Evolutionary conservation across 768 basidiomycete species (phyloP).

Genomic region (Mycena alexandri): DNA sequence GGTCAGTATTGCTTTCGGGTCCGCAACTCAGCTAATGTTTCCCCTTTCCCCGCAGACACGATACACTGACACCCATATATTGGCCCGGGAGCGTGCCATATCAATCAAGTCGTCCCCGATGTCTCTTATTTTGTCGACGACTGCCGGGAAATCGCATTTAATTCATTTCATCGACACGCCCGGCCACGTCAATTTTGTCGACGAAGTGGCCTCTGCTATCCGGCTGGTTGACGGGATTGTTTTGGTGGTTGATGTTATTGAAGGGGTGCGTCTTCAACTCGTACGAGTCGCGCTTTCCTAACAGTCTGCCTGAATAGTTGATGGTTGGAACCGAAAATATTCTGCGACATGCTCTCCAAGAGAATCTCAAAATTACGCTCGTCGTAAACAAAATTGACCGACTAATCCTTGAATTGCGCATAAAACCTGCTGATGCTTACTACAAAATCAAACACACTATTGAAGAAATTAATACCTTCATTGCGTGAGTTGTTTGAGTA

Average conservation of each 20-base stretch:
- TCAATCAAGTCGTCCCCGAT: slow-evolving; percentile 98
- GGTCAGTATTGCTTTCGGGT: slow-evolving; percentile 59
- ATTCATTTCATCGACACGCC: slow-evolving; percentile 97
- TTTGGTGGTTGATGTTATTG: slow-evolving; percentile 97
- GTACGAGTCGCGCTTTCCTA: slow-evolving; percentile 30
- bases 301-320: slow-evolving; percentile 59
- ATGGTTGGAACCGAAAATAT: slow-evolving; percentile 94
- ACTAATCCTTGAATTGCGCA: slow-evolving; percentile 94
- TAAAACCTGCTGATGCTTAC: slow-evolving; percentile 96
- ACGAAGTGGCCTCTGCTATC: slow-evolving; percentile 92
- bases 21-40: slow-evolving; percentile 28
- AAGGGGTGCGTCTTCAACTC: slow-evolving; percentile 77
- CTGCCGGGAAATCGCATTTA: slow-evolving; percentile 92
- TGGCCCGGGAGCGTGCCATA: slow-evolving; percentile 90
- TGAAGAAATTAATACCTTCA: slow-evolving; percentile 97
- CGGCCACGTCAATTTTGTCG: slow-evolving; percentile 98
- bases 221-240: slow-evolving; percentile 92
- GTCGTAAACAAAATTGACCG: slow-evolving; percentile 99
- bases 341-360: slow-evolving; percentile 90
- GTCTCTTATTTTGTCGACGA: slow-evolving; percentile 89
- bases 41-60: slow-evolving; percentile 67
- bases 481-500: slow-evolving; percentile 69
- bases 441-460: slow-evolving; percentile 99
- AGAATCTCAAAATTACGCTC: slow-evolving; percentile 89
- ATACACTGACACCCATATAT: slow-evolving; percentile 95